A percentile compares a stretch with the other conserved stretches of the same genome.
Evolutionary conservation across 768 basidiomycete species (phyloP).

Genomic region (Clitopilus passeckerianus): DNA sequence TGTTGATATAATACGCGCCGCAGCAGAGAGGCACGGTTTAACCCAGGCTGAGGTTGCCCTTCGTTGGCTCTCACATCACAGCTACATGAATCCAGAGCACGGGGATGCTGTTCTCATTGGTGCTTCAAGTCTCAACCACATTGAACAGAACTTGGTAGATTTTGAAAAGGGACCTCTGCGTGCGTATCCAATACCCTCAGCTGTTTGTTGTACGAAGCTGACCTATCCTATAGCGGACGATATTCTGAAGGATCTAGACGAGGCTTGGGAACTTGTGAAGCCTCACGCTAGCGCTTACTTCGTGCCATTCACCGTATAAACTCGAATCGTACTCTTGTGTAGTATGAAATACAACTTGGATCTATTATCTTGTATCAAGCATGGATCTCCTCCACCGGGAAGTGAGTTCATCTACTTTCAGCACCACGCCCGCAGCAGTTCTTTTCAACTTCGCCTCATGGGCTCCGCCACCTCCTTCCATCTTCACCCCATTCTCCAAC

Average conservation of each 20-base stretch:
- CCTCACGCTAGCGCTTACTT: constrained; percentile 28
- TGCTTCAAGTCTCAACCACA: constrained; percentile 33
- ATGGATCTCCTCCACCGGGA: constrained; percentile 67
- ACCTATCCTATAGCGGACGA: constrained; percentile 28
- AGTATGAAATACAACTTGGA: neutral
- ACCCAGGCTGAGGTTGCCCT: constrained; percentile 40
- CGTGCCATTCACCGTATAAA: constrained; percentile 4
- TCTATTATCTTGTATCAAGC: constrained; percentile 30
- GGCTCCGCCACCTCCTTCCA: constrained; percentile 61
- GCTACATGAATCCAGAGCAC: constrained; percentile 24
- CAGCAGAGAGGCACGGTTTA: constrained; percentile 23
- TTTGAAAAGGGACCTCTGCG: constrained; percentile 20
- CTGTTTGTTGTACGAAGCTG: neutral
- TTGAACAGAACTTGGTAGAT: constrained; percentile 29
- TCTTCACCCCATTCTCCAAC: constrained; percentile 59
- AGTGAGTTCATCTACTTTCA: constrained; percentile 73
- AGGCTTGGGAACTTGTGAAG: constrained; percentile 37
- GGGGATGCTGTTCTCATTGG: constrained; percentile 39
- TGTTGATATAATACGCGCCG: constrained; percentile 11
- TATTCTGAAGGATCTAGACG: constrained; percentile 37
- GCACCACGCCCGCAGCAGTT: constrained; percentile 73
- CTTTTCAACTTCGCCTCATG: constrained; percentile 59
- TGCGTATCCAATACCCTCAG: constrained; percentile 2
- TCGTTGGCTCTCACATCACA: constrained; percentile 43
- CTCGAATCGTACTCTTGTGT: neutral